A percentile compares a stretch with the other conserved stretches of the same genome.
phyloP scores from a whole-genome alignment of 2,329 filamentous ascomycete genomes.

The Colletotrichum tabaci region DNA sequence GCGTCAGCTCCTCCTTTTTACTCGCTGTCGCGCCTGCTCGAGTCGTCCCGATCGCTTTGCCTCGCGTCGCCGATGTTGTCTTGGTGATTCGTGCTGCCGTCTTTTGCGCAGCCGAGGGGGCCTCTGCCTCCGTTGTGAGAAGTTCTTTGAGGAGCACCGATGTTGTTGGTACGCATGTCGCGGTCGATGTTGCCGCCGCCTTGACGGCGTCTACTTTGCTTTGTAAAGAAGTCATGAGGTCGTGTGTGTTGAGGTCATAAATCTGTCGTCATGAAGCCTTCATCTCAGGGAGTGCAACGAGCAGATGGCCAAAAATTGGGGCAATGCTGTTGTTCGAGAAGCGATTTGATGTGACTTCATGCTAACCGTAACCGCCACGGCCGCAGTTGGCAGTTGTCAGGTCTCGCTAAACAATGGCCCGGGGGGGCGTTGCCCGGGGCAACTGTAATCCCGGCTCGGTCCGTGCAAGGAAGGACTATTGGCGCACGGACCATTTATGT shows the following conservation, averaged over 20 bases:
- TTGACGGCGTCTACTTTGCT: conserved; percentile 66
- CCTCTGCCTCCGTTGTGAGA: conserved; percentile 53
- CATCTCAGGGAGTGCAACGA: conserved; percentile 3
- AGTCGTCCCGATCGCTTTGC: conserved; percentile 47
- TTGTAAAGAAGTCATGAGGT: conserved; percentile 60
- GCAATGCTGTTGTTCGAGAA: conserved; percentile 37
- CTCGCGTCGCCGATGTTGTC: conserved; percentile 47
- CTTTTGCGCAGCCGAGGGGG: conserved; percentile 20
- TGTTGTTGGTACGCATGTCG: conserved; percentile 67
- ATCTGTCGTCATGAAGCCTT: conserved; percentile 51
- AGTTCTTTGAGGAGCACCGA: conserved; percentile 65
- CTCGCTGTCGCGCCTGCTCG: conserved; percentile 51
- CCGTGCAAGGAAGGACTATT: conserved; percentile 4
- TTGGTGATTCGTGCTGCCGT: conserved; percentile 47
- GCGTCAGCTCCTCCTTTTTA: conserved; percentile 60
- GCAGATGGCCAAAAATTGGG: conserved; percentile 10
- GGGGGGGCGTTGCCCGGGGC: conserved; percentile 38
- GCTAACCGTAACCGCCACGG: conserved; percentile 16
- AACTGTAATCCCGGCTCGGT: conserved; percentile 32
- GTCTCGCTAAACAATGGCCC: conserved; percentile 42
- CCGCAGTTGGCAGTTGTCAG: conserved; percentile 41
- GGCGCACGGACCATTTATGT: conserved; percentile 26
- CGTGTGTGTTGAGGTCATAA: conserved; percentile 44
- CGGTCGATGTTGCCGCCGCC: conserved; percentile 65
- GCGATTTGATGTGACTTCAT: conserved; percentile 34